Base-by-base conservation (phyloP, 106 monocot genomes). In the Alisma plantagoaquatica region DNA sequence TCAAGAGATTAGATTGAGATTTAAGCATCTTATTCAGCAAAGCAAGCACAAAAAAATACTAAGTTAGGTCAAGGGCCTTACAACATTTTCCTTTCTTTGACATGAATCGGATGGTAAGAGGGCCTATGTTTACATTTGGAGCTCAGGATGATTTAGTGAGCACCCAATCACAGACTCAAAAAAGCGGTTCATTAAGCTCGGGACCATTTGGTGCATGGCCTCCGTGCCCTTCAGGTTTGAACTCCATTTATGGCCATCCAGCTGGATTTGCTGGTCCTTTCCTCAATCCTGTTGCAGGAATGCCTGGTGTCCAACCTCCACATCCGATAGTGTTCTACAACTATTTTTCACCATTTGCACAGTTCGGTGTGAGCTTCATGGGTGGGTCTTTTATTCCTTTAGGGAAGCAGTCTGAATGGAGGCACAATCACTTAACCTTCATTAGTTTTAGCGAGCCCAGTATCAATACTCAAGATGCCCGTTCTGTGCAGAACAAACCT, bases 321-420 rank as follows among this genome's bases (percentile, higher is more conserved):
- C 84, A 77, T 33, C 94, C 84, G 51, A 96, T 96, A 88, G 72
- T 89, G 15, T 77, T 96, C 23, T 96, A 96, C 53, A 96, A 96
- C 46, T 88, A 84, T 64, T 96, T 96, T 75, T 53, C 94, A 27
- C 93, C 93, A 12, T 73, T 92, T 31, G 87, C 76, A 21, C 83
- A 84, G 28, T 87, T 87, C 64, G 87, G 87, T 8, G 23, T 94
- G 46, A 75, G 84, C 65, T 84, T 78, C 51, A 88, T 96, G 88
- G 84, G 94, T 18, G 46, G 73, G 26, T 56, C 88, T 65, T 96
- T 78, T 67, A 69, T 89, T 46, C 84, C 94, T 66, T 60, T 69
- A 43, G 94, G 77, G 10, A 96, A 89, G 53, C 84, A 84, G 53
- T 75, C 77, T 17, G 88, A 89, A 19, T 84, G 84, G 94, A 89